Percentiles rank a stretch among this genome's conserved stretches.
Conservation (phyloP, 179 eudicot species). For the Vitellaria paradoxa region DNA sequence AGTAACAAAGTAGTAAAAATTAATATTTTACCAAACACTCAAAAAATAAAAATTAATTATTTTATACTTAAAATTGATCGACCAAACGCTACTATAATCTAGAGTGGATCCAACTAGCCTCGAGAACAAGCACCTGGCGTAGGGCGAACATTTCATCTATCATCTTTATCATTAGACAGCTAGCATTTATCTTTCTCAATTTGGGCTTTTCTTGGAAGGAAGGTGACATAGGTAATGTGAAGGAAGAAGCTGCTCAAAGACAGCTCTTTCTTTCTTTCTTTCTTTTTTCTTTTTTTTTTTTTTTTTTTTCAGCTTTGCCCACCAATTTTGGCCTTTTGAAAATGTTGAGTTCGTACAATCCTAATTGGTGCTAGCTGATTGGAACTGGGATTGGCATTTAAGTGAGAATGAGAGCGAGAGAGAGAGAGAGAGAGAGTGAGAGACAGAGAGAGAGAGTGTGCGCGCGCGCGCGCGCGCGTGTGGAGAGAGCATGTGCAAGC, state of each 20-base stretch:
- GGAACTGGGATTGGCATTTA: neutral
- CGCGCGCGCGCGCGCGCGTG: too few relatives aligned
- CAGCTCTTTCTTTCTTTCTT: too few relatives aligned
- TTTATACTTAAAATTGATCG: too few relatives aligned
- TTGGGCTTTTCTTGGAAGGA: neutral
- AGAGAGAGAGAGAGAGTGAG: too few relatives aligned
- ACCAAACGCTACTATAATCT: too few relatives aligned
- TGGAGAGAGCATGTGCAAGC: neutral
- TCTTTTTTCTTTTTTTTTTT: too few relatives aligned
- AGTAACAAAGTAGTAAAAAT: too few relatives aligned
- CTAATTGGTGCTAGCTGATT: neutral
- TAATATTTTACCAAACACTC: too few relatives aligned
- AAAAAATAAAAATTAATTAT: too few relatives aligned
- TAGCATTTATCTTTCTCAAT: neutral
- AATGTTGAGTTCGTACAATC: constrained; percentile 10
- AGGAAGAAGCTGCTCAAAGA: neutral
- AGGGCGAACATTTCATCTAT: neutral
- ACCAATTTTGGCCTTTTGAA: neutral
- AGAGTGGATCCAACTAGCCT: neutral
- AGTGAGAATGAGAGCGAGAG: constrained; percentile 1
- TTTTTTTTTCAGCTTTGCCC: neutral
- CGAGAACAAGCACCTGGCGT: neutral
- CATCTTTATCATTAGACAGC: neutral
- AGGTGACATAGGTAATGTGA: neutral
- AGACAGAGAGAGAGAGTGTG: too few relatives aligned